Evolutionary conservation across 1,284 basidiomycete species (phyloP), one percentile per base, ranked within the genome.

Genomic region (Fomitopsis betulina): DNA sequence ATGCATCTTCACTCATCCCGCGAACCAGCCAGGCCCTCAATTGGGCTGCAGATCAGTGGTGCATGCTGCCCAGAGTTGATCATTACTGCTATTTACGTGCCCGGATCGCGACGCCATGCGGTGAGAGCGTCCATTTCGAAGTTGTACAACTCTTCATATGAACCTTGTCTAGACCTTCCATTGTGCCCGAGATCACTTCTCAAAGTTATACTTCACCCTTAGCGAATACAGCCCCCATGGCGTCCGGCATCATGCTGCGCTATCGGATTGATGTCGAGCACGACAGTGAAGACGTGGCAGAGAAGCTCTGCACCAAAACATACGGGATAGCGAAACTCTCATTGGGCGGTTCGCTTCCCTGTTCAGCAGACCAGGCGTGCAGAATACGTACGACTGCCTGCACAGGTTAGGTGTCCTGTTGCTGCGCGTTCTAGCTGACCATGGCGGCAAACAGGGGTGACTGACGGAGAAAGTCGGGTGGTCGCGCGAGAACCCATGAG

Each of bases 231-330:
- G 54, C 42, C 42, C 43, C 54, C 40, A 55, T 32, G 27, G 53
- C 39, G 25, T 25, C 30, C 23, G 23, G 10, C 19, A 43, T 32
- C 30, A 35, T 5, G 45, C 35, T 23, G 40, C 45, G 32, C 55
- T 56, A 56, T 56, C 55, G 55, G 54, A 56, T 56, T 49, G 55
- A 27, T 23, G 19, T 38, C 43, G 45, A 50, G 33, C 27, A 49
- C 45, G 54, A 55, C 54, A 17, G 55, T 33, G 45, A 23, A 47
- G 19, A 38, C 37, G 42, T 39, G 45, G 43, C 54, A 50, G 15
- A 50, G 45, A 56, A 49, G 55, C 55, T 37, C 3, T 43, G 17
- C 12, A 15, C 45, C 33, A 38, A 33, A 25, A 39, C 35, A 6
- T 21, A 32, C n/a, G 13, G 23, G 17, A 45, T 45, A 43, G 10